phyloP scores from a whole-genome alignment of 2,329 filamentous ascomycete genomes.

The Stachybotrys elegans region DNA sequence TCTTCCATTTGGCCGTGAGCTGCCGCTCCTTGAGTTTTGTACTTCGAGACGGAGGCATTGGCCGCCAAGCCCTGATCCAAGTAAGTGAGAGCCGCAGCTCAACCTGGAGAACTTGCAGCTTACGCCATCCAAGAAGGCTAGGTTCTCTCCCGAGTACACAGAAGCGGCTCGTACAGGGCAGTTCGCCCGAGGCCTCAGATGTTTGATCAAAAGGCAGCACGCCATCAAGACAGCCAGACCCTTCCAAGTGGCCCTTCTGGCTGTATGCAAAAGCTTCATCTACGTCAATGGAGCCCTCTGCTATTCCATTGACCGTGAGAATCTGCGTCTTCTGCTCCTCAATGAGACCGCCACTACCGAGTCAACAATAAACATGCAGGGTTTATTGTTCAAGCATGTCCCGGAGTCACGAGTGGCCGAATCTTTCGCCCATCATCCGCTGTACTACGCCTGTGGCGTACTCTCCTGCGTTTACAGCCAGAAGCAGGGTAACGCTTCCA shows the following conservation, averaged over 20 bases:
- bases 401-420: slow-evolving; percentile 25
- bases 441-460: slow-evolving; percentile 54
- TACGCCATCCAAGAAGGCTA: slow-evolving; percentile 11
- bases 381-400: slow-evolving; percentile 30
- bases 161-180: slow-evolving; percentile 12
- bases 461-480: slow-evolving; percentile 47
- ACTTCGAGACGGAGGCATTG: slow-evolving; percentile 49
- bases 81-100: neutral
- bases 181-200: slow-evolving; percentile 36
- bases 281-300: slow-evolving; percentile 62
- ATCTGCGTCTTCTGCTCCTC: slow-evolving; percentile 55
- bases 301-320: slow-evolving; percentile 44
- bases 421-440: slow-evolving; percentile 44
- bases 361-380: slow-evolving; percentile 48
- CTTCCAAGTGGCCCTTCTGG: slow-evolving; percentile 56
- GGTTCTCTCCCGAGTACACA: slow-evolving; percentile 15
- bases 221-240: slow-evolving; percentile 58
- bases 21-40: slow-evolving; percentile 46
- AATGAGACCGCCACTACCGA: slow-evolving; percentile 44
- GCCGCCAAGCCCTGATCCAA: slow-evolving; percentile 43
- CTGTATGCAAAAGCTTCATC: slow-evolving; percentile 54
- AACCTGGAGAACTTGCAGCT: slow-evolving; percentile 11
- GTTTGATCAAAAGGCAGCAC: slow-evolving; percentile 54
- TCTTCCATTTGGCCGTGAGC: slow-evolving; percentile 49
- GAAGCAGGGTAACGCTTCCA: slow-evolving; percentile 16